These are phyloP conservation scores for Grosmannia clavigera DNA, from an alignment of 2,329 filamentous ascomycete species.

Conservation along the genomic window DNA sequence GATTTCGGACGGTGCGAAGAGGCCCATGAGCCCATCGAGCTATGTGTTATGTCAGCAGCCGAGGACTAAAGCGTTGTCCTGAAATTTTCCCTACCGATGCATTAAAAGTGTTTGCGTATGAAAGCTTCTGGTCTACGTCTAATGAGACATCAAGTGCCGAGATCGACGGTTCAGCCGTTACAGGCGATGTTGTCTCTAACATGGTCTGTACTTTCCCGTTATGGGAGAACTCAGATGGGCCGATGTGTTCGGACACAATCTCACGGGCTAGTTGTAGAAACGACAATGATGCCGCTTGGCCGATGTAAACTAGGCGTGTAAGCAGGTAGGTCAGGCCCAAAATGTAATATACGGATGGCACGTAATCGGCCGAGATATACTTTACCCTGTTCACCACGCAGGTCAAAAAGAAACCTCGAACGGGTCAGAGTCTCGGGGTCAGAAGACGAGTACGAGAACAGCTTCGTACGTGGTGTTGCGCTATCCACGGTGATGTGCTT, in stretches of 20 bases:
- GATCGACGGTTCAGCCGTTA: background rate
- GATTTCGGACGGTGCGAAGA: slow-evolving; percentile 6
- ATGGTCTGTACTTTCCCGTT: slow-evolving; percentile 12
- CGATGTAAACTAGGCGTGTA: slow-evolving; percentile 5
- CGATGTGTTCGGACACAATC: slow-evolving; percentile 6
- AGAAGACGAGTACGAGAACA: background rate
- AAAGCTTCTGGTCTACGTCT: slow-evolving; percentile 3
- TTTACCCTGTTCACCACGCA: slow-evolving; percentile 2
- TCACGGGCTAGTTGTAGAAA: slow-evolving; percentile 9
- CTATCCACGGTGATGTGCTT: background rate
- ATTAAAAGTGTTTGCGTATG: background rate
- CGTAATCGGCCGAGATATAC: background rate
- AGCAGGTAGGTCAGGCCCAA: too few species aligned
- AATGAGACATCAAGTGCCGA: background rate
- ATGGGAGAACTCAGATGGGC: slow-evolving; percentile 10
- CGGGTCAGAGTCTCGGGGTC: background rate
- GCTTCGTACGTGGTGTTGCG: too few species aligned
- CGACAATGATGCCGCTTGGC: slow-evolving; percentile 9
- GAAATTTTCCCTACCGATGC: background rate
- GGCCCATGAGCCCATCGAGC: slow-evolving; percentile 4
- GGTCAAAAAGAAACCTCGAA: slow-evolving; percentile 3
- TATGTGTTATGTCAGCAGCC: background rate
- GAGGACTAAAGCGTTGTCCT: too few species aligned
- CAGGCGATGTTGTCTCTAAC: slow-evolving; percentile 2
- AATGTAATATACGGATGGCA: background rate